Percentiles rank a stretch among this genome's conserved stretches.
These are phyloP conservation scores for Calonectria hawksworthii DNA, from an alignment of 2,329 filamentous ascomycete species.

Conservation along the genomic window DNA sequence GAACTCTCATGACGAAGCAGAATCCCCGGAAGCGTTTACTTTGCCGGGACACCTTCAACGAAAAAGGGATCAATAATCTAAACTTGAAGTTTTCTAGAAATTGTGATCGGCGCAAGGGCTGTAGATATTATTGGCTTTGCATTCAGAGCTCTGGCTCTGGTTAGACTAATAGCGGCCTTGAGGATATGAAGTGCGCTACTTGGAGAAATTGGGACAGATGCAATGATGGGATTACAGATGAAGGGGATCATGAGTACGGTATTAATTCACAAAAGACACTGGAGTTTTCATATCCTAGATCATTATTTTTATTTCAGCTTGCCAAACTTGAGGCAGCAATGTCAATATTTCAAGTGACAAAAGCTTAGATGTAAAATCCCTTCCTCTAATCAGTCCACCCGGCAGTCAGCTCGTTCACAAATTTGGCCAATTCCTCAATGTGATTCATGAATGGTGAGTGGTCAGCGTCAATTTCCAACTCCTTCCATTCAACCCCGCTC, in stretches of 20 bases:
- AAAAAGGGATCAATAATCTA: not conserved
- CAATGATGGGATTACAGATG: not conserved
- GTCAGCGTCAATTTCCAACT: slow-evolving; percentile 23
- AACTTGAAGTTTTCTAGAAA: not conserved
- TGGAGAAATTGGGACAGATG: not conserved
- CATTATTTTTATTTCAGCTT: not conserved
- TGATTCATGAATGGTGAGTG: slow-evolving; percentile 30
- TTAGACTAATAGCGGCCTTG: no score
- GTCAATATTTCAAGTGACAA: not conserved
- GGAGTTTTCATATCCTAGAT: not conserved
- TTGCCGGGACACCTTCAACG: not conserved
- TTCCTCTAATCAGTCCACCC: slow-evolving; percentile 10
- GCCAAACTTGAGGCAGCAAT: not conserved
- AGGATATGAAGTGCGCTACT: not conserved
- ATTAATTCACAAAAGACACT: not conserved
- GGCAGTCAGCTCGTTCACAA: slow-evolving; percentile 14
- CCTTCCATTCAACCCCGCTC: slow-evolving; percentile 14
- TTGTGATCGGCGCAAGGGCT: not conserved
- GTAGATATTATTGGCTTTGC: not conserved
- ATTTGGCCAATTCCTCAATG: not conserved
- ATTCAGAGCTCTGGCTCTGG: not conserved
- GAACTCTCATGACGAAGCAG: not conserved
- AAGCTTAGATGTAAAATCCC: not conserved
- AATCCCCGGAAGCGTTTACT: not conserved
- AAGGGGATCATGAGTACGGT: not conserved